Percentiles rank a stretch among this genome's conserved stretches.
Conservation (phyloP, 306 rosid genomes). For the Rosa persica region DNA sequence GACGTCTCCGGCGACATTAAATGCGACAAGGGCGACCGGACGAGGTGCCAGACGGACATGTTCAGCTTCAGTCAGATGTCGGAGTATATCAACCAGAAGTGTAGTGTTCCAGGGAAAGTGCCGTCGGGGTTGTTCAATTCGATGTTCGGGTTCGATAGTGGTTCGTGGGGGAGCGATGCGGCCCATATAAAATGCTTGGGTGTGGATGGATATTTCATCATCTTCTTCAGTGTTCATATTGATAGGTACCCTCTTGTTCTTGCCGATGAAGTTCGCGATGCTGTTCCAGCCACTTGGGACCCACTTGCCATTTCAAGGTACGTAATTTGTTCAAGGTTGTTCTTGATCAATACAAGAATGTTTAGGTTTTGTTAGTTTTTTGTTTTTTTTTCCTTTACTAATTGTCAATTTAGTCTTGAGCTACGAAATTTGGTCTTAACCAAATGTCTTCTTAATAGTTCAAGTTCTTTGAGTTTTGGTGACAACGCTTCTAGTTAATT, state of each 20-base stretch:
- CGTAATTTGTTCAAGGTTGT: not conserved
- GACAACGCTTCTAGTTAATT: not conserved
- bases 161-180: constrained; percentile 74
- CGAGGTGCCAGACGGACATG: constrained; percentile 66
- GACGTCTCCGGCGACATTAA: constrained; percentile 71
- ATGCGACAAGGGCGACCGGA: constrained; percentile 84
- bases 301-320: constrained; percentile 89
- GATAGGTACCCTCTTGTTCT: constrained; percentile 70
- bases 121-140: constrained; percentile 76
- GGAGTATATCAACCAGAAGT: constrained; percentile 58
- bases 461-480: not conserved
- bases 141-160: constrained; percentile 63
- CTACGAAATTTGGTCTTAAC: not conserved
- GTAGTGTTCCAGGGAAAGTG: constrained; percentile 62
- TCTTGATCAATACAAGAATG: not conserved
- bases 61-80: constrained; percentile 88
- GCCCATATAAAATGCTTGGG: constrained; percentile 59
- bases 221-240: constrained; percentile 57
- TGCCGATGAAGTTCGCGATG: constrained; percentile 45
- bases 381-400: not conserved
- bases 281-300: constrained; percentile 87
- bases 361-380: not conserved
- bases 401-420: not conserved
- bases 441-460: too few species aligned
- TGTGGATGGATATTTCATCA: constrained; percentile 58